Percentiles rank a stretch among this genome's conserved stretches.
These are phyloP conservation scores for Singerocomus inundabilis DNA, from an alignment of 1,284 basidiomycete species.

Conservation along the genomic window DNA sequence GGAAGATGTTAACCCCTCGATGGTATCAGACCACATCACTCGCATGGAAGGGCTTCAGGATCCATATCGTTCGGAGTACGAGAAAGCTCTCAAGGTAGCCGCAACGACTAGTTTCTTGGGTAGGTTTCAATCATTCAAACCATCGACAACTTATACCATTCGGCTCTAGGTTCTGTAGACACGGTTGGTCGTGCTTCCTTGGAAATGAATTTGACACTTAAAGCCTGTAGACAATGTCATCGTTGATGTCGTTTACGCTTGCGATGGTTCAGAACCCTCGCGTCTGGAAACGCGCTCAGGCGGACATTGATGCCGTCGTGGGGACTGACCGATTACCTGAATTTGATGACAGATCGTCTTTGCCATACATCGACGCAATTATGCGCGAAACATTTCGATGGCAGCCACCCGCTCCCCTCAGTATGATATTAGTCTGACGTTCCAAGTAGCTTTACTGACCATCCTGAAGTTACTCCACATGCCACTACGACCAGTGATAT, in stretches of 20 bases:
- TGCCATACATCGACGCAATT: conserved; percentile 41
- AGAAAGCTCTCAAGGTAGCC: conserved; percentile 22
- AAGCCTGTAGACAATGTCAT: conserved; percentile 11
- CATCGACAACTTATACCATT: not conserved
- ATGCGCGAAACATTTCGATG: conserved; percentile 40
- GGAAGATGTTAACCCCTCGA: conserved; percentile 9
- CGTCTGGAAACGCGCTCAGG: conserved; percentile 35
- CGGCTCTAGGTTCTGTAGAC: conserved; percentile 16
- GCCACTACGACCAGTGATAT: conserved; percentile 17
- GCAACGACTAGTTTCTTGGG: conserved; percentile 21
- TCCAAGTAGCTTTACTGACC: not conserved
- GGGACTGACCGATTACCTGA: conserved; percentile 39
- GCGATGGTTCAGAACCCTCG: conserved; percentile 37
- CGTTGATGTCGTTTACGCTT: conserved; percentile 30
- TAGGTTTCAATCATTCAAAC: not conserved
- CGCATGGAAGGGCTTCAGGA: not conserved
- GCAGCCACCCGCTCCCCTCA: conserved; percentile 26
- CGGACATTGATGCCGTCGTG: conserved; percentile 40
- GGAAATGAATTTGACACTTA: not conserved
- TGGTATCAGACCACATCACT: too few species aligned
- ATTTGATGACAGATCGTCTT: conserved; percentile 36
- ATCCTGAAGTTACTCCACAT: conserved; percentile 18
- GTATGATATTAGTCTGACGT: conserved; percentile 8
- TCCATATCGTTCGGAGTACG: conserved; percentile 11
- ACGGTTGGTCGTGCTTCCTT: conserved; percentile 14